A percentile compares a stretch with the other conserved stretches of the same genome.
These are phyloP conservation scores for Cadophora malorum DNA, from an alignment of 2,329 filamentous ascomycete genomes.

Conservation along the genomic window DNA sequence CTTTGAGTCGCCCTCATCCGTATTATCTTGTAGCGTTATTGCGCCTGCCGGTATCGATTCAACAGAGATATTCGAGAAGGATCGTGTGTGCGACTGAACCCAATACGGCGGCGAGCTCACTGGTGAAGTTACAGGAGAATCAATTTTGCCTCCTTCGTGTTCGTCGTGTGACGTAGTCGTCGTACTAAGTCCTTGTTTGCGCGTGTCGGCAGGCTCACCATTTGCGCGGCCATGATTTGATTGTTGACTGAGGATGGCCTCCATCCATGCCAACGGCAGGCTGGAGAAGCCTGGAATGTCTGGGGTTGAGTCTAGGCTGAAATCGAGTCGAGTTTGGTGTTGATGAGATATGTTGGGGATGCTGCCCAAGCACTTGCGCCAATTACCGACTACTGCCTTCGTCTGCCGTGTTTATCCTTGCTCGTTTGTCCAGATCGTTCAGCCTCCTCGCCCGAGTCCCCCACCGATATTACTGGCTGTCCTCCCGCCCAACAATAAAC, in stretches of 20 bases:
- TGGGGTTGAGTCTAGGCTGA: slow-evolving; percentile 16
- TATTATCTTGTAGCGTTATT: slow-evolving; percentile 68
- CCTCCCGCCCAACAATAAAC: background rate
- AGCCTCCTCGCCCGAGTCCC: slow-evolving; percentile 14
- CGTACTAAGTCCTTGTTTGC: slow-evolving; percentile 22
- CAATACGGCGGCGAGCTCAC: slow-evolving; percentile 51
- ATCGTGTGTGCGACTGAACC: slow-evolving; percentile 43
- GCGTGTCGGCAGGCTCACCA: slow-evolving; percentile 21
- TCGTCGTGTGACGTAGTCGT: slow-evolving; percentile 22
- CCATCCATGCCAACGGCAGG: slow-evolving; percentile 30
- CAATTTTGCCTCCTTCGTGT: slow-evolving; percentile 26
- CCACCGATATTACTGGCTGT: background rate
- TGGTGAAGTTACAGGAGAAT: slow-evolving; percentile 37
- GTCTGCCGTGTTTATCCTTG: slow-evolving; percentile 6
- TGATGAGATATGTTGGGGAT: slow-evolving; percentile 21
- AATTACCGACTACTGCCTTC: background rate
- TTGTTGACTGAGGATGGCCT: slow-evolving; percentile 20
- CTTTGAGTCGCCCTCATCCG: slow-evolving; percentile 53
- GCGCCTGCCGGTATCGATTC: slow-evolving; percentile 56
- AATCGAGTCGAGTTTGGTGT: slow-evolving; percentile 29
- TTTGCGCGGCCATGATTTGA: slow-evolving; percentile 29
- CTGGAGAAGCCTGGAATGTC: slow-evolving; percentile 21
- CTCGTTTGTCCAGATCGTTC: slow-evolving; percentile 12
- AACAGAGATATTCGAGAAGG: slow-evolving; percentile 54
- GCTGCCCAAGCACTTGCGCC: background rate